phyloP scores from a whole-genome alignment of 1,139 yeast species.

The Spathaspora sp. region DNA sequence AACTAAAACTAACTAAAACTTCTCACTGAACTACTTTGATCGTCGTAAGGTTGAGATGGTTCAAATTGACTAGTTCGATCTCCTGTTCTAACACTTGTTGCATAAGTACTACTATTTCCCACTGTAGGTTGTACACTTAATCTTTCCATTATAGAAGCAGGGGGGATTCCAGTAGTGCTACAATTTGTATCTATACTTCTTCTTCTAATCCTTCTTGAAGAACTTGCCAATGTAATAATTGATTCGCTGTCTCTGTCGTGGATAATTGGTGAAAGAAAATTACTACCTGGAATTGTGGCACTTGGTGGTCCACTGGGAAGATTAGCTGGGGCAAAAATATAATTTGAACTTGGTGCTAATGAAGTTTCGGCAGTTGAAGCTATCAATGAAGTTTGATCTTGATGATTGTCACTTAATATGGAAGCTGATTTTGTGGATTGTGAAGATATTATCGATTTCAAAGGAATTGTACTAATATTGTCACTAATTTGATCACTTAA shows the following conservation, averaged over 20 bases:
- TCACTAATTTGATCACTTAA: constrained; percentile 18
- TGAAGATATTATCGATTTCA: constrained; percentile 49
- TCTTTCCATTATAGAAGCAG: constrained; percentile 61
- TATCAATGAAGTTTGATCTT: constrained; percentile 37
- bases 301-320: constrained; percentile 9
- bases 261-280: constrained; percentile 9
- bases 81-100: constrained; percentile 23
- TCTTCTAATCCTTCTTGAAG: constrained; percentile 48
- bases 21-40: constrained; percentile 12
- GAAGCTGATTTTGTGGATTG: constrained; percentile 50
- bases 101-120: constrained; percentile 28
- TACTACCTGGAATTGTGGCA: constrained; percentile 2
- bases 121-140: constrained; percentile 35
- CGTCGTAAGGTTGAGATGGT: constrained; percentile 13
- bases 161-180: constrained; percentile 63
- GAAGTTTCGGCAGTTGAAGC: constrained; percentile 58
- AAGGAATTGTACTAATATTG: constrained; percentile 49
- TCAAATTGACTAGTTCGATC: constrained; percentile 24
- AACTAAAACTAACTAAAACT: constrained; percentile 7
- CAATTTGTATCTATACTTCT: constrained; percentile 59
- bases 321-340: constrained; percentile 9
- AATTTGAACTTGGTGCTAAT: constrained; percentile 38
- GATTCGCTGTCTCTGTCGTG: constrained; percentile 50
- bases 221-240: constrained; percentile 54
- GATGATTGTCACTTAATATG: constrained; percentile 40